These are phyloP conservation scores for Arthrinium puccinioides DNA, from an alignment of 2,329 filamentous ascomycete genomes.

Conservation along the genomic window DNA sequence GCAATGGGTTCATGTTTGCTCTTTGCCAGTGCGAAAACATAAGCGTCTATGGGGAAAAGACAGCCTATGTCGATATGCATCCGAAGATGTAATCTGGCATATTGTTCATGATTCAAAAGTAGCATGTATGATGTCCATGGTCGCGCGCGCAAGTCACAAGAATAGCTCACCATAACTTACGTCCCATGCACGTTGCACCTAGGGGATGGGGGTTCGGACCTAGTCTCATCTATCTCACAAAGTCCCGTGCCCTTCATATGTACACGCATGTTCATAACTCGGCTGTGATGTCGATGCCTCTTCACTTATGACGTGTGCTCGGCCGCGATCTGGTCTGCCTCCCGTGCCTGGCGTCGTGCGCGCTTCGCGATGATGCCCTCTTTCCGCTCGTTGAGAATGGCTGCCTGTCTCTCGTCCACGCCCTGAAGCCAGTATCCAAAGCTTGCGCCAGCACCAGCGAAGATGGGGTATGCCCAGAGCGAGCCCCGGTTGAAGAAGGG, in stretches of 20 bases:
- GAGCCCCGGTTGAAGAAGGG: slow-evolving; percentile 81
- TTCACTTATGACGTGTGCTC: slow-evolving; percentile 9
- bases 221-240: too few species aligned
- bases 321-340: slow-evolving; percentile 31
- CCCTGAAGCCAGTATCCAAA: slow-evolving; percentile 97
- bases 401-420: slow-evolving; percentile 76
- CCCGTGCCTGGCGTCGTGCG: slow-evolving; percentile 63
- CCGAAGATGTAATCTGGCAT: slow-evolving; percentile 8
- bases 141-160: too few species aligned
- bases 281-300: too few species aligned
- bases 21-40: slow-evolving; percentile 53
- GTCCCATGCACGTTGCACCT: too few species aligned
- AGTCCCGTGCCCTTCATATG: too few species aligned
- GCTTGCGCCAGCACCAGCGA: slow-evolving; percentile 75
- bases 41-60: slow-evolving; percentile 34
- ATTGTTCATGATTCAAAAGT: too few species aligned
- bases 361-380: slow-evolving; percentile 82
- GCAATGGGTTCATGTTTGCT: slow-evolving; percentile 43
- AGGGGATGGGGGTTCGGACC: too few species aligned
- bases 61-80: slow-evolving; percentile 35
- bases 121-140: too few species aligned
- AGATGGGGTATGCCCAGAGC: slow-evolving; percentile 88
- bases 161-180: too few species aligned
- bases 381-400: slow-evolving; percentile 72
- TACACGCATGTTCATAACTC: too few species aligned